Evolutionary conservation across 192 early-diverging fungal genomes (phyloP), one percentile per base, ranked within the genome.

Genomic region (Podochytrium sp.): DNA sequence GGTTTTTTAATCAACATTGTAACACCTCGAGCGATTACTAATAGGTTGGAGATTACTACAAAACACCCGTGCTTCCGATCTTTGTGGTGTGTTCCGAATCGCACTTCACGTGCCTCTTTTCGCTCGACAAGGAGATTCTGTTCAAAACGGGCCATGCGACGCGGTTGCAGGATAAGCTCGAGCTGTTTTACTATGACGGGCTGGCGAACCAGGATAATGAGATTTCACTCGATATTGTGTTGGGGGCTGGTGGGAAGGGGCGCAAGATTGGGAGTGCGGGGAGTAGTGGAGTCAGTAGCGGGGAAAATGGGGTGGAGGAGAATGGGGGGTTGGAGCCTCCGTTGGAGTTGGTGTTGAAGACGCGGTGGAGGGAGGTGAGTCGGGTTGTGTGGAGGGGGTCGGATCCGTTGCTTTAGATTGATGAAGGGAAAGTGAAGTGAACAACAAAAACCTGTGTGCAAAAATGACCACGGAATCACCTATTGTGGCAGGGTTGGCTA

Each of bases 141-240:
- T 55, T 3, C 29, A 34, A 30, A 55, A 41, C 49, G 23, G 35
- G 53, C 12, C 66, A 55, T 23, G 29, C 40, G 1, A 33, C 62
- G n/a, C 52, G 18, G 3, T 16, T 30, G n/a, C 52, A 41, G 5
- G 37, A 64, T 12, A 37, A 20, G 29, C 82, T 87, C 35, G 83
- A 85, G 39, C 41, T 87, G 27, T 65, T 71, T 23, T 87, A 87
- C 56, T 87, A 87, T 60, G 86, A 87, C 70, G 84, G 84, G 2
- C 56, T 87, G 49, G 82, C 84, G 1, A 80, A 80, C 37, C 86
- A 87, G 74, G 75, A 79, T 12, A 52, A 65, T 10, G 86, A 87
- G 65, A 85, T 87, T 37, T 30, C 61, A 23, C n/a, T 86, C 41
- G 71, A 60, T 12, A 35, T 62, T 12, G 37, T 53, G 29, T 27